Evolutionary conservation across 805 yeast species (phyloP).

Genomic region (Wickerhamomyces hampshirensis): DNA sequence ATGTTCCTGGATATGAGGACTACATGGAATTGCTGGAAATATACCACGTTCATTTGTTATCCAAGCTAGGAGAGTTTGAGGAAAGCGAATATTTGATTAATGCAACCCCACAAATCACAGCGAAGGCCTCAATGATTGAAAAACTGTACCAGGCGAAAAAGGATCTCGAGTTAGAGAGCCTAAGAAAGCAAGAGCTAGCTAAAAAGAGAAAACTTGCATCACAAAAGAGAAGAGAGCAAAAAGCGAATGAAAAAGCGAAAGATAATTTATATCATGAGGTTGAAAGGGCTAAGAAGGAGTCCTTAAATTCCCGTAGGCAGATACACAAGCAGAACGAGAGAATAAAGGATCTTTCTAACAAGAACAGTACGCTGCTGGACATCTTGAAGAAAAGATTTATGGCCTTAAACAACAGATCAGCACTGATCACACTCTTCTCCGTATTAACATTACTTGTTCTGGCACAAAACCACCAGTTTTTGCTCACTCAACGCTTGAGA

Average conservation of each 20-base stretch:
- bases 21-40: constrained; percentile 20
- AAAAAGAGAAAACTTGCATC: constrained; percentile 10
- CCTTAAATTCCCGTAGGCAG: too few relatives aligned
- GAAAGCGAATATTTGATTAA: constrained; percentile 20
- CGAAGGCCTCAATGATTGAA: constrained; percentile 11
- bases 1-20: constrained; percentile 3
- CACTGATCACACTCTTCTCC: constrained; percentile 10
- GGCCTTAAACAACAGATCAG: constrained; percentile 5
- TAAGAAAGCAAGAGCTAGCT: constrained; percentile 6
- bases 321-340: constrained; percentile 1
- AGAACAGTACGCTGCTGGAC: constrained; percentile 9
- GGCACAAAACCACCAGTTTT: constrained; percentile 8
- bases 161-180: constrained; percentile 11
- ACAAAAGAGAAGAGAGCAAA: constrained; percentile 13
- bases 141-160: constrained; percentile 8
- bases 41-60: constrained; percentile 19
- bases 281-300: constrained; percentile 10
- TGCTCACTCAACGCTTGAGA: constrained; percentile 11
- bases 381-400: constrained; percentile 13
- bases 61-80: constrained; percentile 16
- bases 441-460: constrained; percentile 13
- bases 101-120: constrained; percentile 14
- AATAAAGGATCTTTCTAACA: too few relatives aligned
- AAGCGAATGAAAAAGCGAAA: constrained; percentile 6
- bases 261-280: constrained; percentile 7